Evolutionary conservation across 2,329 filamentous ascomycete species (phyloP), one percentile per base, ranked within the genome.

Genomic region (Pseudogymnoascus destructans): DNA sequence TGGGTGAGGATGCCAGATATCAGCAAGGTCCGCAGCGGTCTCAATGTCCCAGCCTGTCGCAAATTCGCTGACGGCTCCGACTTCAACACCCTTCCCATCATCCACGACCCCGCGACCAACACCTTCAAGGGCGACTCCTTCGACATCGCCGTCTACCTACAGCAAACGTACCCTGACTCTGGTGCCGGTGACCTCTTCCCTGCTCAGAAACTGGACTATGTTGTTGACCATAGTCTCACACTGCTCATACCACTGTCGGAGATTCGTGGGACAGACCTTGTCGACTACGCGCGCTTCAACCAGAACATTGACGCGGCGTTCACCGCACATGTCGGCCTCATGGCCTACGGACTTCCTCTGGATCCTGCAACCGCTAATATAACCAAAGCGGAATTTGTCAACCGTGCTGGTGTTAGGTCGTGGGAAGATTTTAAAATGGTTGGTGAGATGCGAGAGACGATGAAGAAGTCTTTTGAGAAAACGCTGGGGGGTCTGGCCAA

Each of bases 61-160:
- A 79, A 77, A 60, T 75, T 77, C 59, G 73, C 72, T 61, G 76
- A 85, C 63, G 81, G 80, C 40, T 71, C 69, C 32, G 78, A 82
- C 64, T 85, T 75, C 70, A 74, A 74, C 68, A 86, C 82, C 1
- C 73, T 86, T 0, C 82, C 83, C 1, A 73, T 84, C 40, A 67
- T 85, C 19, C 63, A 70, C 0, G 78, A 84, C 56, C 66, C 71
- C 0, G 58, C 64, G 15, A 76, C 74, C 0, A 65, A 64, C 4
- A 60, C 68, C 0, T 56, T 72, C 0, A 58, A 85, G 2, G 82
- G 82, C 4, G 83, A 86, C 69, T 80, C 81, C 2, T 83, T 84
- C 64, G 82, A 85, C 57, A 86, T 86, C 60, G 83, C 82, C 5
- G 68, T 76, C 23, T 79, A 84, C 63, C 72, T 86, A 1, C 75